Base-by-base conservation (phyloP, 192 early-diverging fungal species). In the Mortierella antarctica region DNA sequence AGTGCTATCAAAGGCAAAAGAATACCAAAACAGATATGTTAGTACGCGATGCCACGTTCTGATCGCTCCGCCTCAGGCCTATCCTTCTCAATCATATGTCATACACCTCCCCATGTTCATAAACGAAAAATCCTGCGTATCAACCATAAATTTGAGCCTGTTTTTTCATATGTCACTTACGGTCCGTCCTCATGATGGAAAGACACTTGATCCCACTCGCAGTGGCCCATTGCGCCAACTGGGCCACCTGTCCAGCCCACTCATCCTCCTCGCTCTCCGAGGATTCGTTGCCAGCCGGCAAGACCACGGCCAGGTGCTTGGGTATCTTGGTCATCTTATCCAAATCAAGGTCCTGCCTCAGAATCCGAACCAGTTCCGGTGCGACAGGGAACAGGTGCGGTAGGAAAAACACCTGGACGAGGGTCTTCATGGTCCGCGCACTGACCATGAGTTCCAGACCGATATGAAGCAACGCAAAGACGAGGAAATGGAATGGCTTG, bases 401-500 rank as follows among this genome's bases (percentile, higher is more conserved):
- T 46, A 80, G 20, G 51, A 72, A 72, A 49, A 80, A 80, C 0
- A 80, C 77, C 18, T 80, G 57, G 20, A 62, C 6, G 7, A 57
- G 50, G 21, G 70, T 80, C 60, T 72, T 72, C 64, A 80, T 72
- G 15, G 77, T 72, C 47, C 65, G n/a, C 0, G 15, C 42, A 66
- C 70, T 72, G 77, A 72, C 12, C 47, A 58, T 10, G 46, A 80
- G 44, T 13, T 80, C 77, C 18, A 61, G 65, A 1, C 64, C 58
- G 4, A 80, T 42, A 53, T 72, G 69, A 3, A 80, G 21, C 39
- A 80, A n/a, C 0, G 53, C 77, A 72, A 72, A 80, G 52, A 61
- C 41, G 41, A 80, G 21, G 15, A 80, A 80, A 41, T 68, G 72
- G 49, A 80, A 56, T 5, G 77, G 77, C 40, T 80, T 80, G 54